phyloP scores from a whole-genome alignment of 371 early-diverging fungal genomes.

The Apophysomyces elegans region DNA sequence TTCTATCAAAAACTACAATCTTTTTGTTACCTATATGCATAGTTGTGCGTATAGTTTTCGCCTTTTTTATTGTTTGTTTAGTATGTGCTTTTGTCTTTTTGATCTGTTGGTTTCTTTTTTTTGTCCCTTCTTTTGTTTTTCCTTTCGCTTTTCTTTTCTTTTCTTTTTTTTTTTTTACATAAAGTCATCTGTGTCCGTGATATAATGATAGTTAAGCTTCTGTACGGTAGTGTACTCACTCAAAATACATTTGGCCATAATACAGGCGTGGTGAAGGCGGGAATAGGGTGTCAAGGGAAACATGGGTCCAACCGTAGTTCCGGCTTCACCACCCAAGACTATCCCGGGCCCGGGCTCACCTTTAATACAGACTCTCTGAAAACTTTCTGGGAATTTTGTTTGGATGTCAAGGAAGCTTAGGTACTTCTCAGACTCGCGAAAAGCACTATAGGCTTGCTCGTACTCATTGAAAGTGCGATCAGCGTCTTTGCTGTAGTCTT shows the following conservation, averaged over 20 bases:
- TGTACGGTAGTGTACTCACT: constrained; percentile 29
- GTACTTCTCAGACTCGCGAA: constrained; percentile 32
- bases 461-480: constrained; percentile 24
- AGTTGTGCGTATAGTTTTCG: no score
- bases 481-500: constrained; percentile 16
- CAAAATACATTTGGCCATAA: constrained; percentile 39
- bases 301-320: constrained; percentile 31
- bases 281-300: constrained; percentile 39
- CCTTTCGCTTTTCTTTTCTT: background rate
- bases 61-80: background rate
- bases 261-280: constrained; percentile 45
- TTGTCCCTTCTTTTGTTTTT: background rate
- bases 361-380: constrained; percentile 25
- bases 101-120: constrained; percentile 1
- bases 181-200: constrained; percentile 32
- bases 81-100: background rate
- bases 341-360: constrained; percentile 41
- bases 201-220: constrained; percentile 26
- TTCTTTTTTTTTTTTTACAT: constrained; percentile 26
- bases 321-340: constrained; percentile 47
- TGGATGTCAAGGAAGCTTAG: constrained; percentile 24
- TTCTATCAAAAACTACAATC: no score
- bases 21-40: no score
- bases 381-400: constrained; percentile 30
- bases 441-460: constrained; percentile 29